Conservation (phyloP, 805 yeast genomes). For the Grigorovia transvaalensis region DNA sequence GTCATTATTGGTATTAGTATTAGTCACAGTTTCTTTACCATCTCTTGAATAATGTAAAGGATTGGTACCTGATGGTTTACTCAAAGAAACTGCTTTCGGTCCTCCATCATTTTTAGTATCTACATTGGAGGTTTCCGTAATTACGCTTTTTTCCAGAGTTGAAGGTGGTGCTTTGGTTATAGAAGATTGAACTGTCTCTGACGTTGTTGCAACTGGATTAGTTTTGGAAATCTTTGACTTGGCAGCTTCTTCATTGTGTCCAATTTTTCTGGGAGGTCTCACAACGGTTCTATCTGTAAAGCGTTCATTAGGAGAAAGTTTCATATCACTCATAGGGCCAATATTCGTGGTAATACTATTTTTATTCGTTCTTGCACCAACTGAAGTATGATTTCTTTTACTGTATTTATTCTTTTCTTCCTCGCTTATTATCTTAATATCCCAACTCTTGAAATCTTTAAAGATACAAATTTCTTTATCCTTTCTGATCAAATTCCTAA, state of each 20-base stretch:
- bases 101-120: too few relatives aligned
- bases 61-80: too few relatives aligned
- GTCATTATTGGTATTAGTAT: background rate
- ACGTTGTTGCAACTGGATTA: background rate
- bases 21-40: background rate
- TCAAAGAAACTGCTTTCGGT: too few relatives aligned
- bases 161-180: too few relatives aligned
- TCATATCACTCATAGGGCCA: background rate
- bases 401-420: slow-evolving; percentile 25
- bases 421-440: slow-evolving; percentile 22
- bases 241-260: background rate
- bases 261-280: background rate
- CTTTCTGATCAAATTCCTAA: slow-evolving; percentile 24
- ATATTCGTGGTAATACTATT: background rate
- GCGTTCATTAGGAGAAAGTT: background rate
- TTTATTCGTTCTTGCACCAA: background rate
- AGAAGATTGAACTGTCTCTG: background rate
- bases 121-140: too few relatives aligned
- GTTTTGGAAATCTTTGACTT: background rate
- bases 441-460: slow-evolving; percentile 24
- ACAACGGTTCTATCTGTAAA: background rate
- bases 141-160: too few relatives aligned
- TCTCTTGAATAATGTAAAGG: too few relatives aligned
- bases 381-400: slow-evolving; percentile 17
- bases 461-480: slow-evolving; percentile 26